Percentiles rank a stretch among this genome's conserved stretches.
Conservation (phyloP, 2,329 filamentous ascomycete species). For the Septoria linicola region DNA sequence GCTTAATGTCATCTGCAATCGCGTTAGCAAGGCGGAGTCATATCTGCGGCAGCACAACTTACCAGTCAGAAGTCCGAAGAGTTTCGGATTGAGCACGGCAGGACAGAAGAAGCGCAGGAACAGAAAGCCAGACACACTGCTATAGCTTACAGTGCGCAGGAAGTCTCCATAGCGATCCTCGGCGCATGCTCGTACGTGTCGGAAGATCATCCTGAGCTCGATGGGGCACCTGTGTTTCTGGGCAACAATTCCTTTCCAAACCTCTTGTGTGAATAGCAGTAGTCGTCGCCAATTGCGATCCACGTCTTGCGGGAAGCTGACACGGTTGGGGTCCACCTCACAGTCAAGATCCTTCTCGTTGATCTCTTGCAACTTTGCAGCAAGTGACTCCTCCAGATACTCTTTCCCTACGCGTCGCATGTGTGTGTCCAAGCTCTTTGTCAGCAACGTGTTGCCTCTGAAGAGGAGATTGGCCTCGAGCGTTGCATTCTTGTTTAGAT, state of each 20-base stretch:
- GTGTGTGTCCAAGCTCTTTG: conserved; percentile 88
- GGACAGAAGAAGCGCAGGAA: conserved; percentile 95
- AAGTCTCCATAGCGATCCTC: conserved; percentile 95
- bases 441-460: conserved; percentile 88
- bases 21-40: conserved; percentile 18
- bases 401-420: conserved; percentile 94
- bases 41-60: conserved; percentile 24
- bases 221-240: conserved; percentile 75
- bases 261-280: conserved; percentile 71
- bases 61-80: conserved; percentile 82
- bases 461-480: conserved; percentile 94
- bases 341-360: conserved; percentile 88
- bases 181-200: conserved; percentile 87
- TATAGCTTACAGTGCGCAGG: conserved; percentile 83
- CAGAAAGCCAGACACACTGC: conserved; percentile 89
- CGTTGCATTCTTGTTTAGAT: conserved; percentile 75
- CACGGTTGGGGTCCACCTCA: conserved; percentile 87
- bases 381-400: conserved; percentile 82
- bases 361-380: conserved; percentile 83
- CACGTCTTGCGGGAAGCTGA: conserved; percentile 66
- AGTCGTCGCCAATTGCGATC: conserved; percentile 80
- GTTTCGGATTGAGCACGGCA: conserved; percentile 90
- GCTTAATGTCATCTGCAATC: conserved; percentile 72
- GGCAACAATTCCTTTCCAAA: conserved; percentile 79
- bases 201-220: conserved; percentile 80